Percentiles rank a stretch among this genome's conserved stretches.
Evolutionary conservation across 306 rosid genomes (phyloP).

Genomic region (Quercus engelmannii): DNA sequence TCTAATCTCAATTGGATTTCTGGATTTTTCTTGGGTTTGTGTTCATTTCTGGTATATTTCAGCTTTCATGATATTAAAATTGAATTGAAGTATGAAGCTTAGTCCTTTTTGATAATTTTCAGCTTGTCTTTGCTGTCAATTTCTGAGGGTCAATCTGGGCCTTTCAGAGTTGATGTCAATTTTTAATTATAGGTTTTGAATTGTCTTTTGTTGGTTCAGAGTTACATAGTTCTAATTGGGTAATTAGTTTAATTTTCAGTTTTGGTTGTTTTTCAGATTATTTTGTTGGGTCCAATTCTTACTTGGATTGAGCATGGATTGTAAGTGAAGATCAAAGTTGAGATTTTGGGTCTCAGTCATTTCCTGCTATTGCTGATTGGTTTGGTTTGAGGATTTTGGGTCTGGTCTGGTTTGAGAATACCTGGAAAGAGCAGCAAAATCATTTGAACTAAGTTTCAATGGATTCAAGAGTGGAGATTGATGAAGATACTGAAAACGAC

Average conservation of each 20-base stretch:
- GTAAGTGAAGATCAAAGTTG: constrained; percentile 37
- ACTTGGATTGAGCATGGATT: constrained; percentile 23
- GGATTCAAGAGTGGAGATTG: constrained; percentile 59
- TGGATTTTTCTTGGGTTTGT: constrained; percentile 12
- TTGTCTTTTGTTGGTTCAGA: constrained; percentile 6
- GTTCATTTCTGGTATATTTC: constrained; percentile 5
- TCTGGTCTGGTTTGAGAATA: constrained; percentile 17
- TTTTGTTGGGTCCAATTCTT: constrained; percentile 18
- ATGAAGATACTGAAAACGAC: constrained; percentile 39
- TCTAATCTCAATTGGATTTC: too few species aligned
- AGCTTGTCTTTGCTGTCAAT: constrained; percentile 1
- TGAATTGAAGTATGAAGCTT: constrained; percentile 15
- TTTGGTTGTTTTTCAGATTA: constrained; percentile 26
- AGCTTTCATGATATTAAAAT: constrained; percentile 14
- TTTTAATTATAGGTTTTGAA: constrained; percentile 7
- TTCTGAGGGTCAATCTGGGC: constrained; percentile 7
- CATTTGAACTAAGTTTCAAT: constrained; percentile 34
- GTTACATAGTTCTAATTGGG: constrained; percentile 7
- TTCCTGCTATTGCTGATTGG: constrained; percentile 14
- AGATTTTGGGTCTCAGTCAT: constrained; percentile 21
- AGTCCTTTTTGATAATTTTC: background rate
- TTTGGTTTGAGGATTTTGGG: background rate
- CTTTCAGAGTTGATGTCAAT: constrained; percentile 11
- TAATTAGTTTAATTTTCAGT: constrained; percentile 19
- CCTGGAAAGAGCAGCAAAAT: constrained; percentile 18